These are phyloP conservation scores for Penicillium paneum DNA, from an alignment of 2,329 filamentous ascomycete species.

Conservation along the genomic window DNA sequence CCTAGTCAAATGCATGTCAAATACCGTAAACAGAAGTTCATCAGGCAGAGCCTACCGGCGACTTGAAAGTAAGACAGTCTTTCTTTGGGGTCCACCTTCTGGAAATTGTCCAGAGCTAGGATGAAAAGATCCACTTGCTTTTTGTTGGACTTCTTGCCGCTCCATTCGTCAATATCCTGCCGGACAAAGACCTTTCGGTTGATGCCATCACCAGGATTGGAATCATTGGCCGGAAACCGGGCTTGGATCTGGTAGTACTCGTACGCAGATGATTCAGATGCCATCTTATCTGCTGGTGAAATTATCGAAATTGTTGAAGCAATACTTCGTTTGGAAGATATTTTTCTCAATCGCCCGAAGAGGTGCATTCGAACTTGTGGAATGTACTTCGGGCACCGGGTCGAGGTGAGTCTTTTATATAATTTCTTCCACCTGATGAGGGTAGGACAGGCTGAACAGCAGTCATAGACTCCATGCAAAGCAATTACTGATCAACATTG, in stretches of 20 bases:
- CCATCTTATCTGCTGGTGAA: not conserved
- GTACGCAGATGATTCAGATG: not conserved
- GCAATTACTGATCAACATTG: not conserved
- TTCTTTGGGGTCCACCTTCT: slow-evolving; percentile 9
- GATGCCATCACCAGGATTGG: not conserved
- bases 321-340: not conserved
- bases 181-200: slow-evolving; percentile 9
- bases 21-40: not conserved
- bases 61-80: slow-evolving; percentile 14
- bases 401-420: not conserved
- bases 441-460: not conserved
- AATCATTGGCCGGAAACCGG: not conserved
- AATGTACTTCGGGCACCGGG: not conserved
- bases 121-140: slow-evolving; percentile 18
- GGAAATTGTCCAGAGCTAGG: slow-evolving; percentile 11
- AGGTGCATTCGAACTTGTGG: slow-evolving; percentile 1
- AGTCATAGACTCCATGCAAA: not conserved
- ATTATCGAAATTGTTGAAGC: not conserved
- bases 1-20: not conserved
- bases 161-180: slow-evolving; percentile 20
- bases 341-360: slow-evolving; percentile 1
- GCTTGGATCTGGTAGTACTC: slow-evolving; percentile 5
- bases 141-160: slow-evolving; percentile 10
- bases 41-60: not conserved
- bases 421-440: not conserved